Evolutionary conservation across 2,329 filamentous ascomycete species (phyloP), one percentile per base, ranked within the genome.

Genomic region (Penicillium crustosum): DNA sequence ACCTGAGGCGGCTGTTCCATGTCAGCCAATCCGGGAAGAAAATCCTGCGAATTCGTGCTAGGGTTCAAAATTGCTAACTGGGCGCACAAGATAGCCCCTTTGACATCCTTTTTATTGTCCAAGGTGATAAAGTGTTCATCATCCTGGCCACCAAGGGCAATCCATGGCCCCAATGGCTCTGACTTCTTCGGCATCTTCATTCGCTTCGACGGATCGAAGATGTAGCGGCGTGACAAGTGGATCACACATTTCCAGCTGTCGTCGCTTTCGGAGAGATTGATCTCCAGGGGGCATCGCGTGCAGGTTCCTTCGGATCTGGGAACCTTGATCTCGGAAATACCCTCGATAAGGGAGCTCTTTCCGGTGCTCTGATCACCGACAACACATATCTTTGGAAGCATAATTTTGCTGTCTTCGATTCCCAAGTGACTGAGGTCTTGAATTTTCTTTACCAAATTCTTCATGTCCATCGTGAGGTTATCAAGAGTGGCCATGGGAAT

Each of bases 351-450:
- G 0, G 82, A 91, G 0, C 87, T 91, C 70, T 96, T 96, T 0
- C 92, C 93, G 0, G 91, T 89, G 0, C 86, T 90, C 68, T 96
- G 92, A 49, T 96, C 91, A 0, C 92, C 92, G 0, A 96, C 86
- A 0, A 96, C 84, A 6, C 93, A 89, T 10, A 95, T 86, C 64
- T 91, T 90, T 0, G 92, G 91, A 0, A 96, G 78, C 0, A 85
- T 83, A 0, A 91, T 83, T 0, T 78, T 68, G 5, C 86, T 83
- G 19, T 89, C 84, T 49, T 89, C 86, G 0, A 96, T 86, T 0
- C 89, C 90, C 0, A 93, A 81, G 6, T 86, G 82, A 50, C 90
- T 85, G 0, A 96, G 82, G 48, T 88, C 83, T 49, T 77, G 75
- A 0, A 79, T 75, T n/a, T 71, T 75, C 13, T 70, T 72, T 0